These are phyloP conservation scores for Acanthamoeba lenticulata DNA, from an alignment of 208 protist species.

Conservation along the genomic window DNA sequence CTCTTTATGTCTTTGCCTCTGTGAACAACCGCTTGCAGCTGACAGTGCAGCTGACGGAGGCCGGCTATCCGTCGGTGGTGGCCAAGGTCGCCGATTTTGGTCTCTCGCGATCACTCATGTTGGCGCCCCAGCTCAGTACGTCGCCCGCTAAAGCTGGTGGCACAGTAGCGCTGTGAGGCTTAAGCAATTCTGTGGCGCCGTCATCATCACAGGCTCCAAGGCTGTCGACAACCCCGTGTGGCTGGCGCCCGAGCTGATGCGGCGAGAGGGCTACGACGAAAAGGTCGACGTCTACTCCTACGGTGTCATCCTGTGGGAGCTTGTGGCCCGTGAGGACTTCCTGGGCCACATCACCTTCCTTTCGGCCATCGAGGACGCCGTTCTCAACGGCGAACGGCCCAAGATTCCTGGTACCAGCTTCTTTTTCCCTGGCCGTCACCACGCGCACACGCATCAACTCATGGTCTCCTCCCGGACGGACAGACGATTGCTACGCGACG, in stretches of 20 bases:
- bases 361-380: slow-evolving; percentile 63
- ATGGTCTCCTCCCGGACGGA: background rate
- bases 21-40: background rate
- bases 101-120: slow-evolving; percentile 68
- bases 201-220: background rate
- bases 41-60: background rate
- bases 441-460: background rate
- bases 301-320: slow-evolving; percentile 65
- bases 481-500: slow-evolving; percentile 1
- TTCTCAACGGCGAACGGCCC: slow-evolving; percentile 52
- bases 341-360: slow-evolving; percentile 70
- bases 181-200: no score
- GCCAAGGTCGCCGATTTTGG: slow-evolving; percentile 68
- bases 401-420: slow-evolving; percentile 24
- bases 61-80: slow-evolving; percentile 44
- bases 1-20: background rate
- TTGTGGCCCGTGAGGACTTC: slow-evolving; percentile 59
- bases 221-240: slow-evolving; percentile 65
- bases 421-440: background rate
- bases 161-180: no score
- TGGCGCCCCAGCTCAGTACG: slow-evolving; percentile 63
- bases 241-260: slow-evolving; percentile 65
- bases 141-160: no score
- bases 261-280: slow-evolving; percentile 64
- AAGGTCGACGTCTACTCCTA: slow-evolving; percentile 66